These are phyloP conservation scores for button mushroom (Agaricus bisporus) DNA, from an alignment of 768 basidiomycete species.

Conservation along the genomic window DNA sequence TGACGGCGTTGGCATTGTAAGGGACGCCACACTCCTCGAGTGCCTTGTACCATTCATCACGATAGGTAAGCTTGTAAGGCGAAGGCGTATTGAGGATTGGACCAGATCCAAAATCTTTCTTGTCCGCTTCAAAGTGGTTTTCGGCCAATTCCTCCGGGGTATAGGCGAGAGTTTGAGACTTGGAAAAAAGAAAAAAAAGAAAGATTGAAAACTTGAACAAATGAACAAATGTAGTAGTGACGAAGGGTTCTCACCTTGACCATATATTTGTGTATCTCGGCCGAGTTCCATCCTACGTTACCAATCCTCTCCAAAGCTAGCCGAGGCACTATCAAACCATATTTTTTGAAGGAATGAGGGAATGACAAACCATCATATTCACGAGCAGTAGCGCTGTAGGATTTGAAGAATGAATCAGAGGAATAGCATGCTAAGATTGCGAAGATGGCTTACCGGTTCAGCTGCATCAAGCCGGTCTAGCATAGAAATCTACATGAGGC, in stretches of 20 bases:
- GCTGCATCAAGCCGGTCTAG: slow-evolving; percentile 11
- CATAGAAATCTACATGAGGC: slow-evolving; percentile 9
- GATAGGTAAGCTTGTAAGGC: not conserved
- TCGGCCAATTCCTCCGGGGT: not conserved
- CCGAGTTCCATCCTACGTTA: slow-evolving; percentile 12
- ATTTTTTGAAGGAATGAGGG: not conserved
- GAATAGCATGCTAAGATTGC: not conserved
- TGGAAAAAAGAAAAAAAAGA: not conserved
- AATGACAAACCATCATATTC: slow-evolving; percentile 13
- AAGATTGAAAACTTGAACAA: not conserved
- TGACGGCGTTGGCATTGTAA: slow-evolving; percentile 13
- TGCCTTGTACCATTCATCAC: slow-evolving; percentile 6
- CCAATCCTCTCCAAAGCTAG: slow-evolving; percentile 15
- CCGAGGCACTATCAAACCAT: not conserved
- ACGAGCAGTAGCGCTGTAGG: slow-evolving; percentile 11
- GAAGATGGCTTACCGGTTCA: slow-evolving; percentile 11
- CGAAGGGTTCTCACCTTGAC: slow-evolving; percentile 7
- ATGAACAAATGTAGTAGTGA: not conserved
- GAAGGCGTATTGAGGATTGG: slow-evolving; percentile 15
- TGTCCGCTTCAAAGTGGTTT: slow-evolving; percentile 1
- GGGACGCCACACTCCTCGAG: slow-evolving; percentile 13
- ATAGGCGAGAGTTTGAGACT: slow-evolving; percentile 13
- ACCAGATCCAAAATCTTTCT: slow-evolving; percentile 11
- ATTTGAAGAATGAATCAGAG: not conserved
- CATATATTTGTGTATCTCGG: slow-evolving; percentile 13